Evolutionary conservation across 495 filamentous ascomycete genomes (phyloP).

Genomic region (Barbatosphaeria neglecta): DNA sequence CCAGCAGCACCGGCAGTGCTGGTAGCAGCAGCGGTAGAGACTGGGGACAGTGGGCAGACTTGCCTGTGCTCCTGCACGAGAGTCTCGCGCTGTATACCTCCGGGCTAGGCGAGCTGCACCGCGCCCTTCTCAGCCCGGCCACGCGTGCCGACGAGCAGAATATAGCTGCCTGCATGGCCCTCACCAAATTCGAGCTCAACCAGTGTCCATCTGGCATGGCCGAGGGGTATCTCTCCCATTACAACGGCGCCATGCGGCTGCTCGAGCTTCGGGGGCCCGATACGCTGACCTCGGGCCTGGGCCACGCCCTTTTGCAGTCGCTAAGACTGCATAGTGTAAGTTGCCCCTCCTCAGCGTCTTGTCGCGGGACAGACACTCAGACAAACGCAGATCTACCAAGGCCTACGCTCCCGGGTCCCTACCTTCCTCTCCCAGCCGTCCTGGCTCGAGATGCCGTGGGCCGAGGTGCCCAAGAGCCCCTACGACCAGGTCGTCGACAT

Average conservation of each 20-base stretch:
- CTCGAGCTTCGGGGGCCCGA: conserved; percentile 20
- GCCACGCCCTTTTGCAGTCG: conserved; percentile 18
- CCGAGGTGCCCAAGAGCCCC: conserved; percentile 7
- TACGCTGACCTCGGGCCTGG: conserved; percentile 16
- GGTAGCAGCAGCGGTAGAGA: too few species aligned
- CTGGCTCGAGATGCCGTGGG: conserved; percentile 22
- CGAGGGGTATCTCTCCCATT: conserved; percentile 19
- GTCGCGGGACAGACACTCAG: not conserved
- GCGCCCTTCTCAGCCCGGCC: conserved; percentile 14
- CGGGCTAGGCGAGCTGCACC: conserved; percentile 21
- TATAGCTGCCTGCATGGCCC: conserved; percentile 21
- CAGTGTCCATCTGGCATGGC: conserved; percentile 20
- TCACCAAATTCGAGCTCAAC: conserved; percentile 24
- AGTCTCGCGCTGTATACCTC: conserved; percentile 21
- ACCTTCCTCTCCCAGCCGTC: conserved; percentile 15
- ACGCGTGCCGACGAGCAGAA: conserved; percentile 21
- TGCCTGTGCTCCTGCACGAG: conserved; percentile 10
- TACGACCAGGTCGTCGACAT: conserved; percentile 17
- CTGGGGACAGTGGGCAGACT: too few species aligned
- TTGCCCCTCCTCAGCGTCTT: not conserved
- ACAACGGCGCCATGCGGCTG: conserved; percentile 18
- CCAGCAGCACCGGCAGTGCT: too few species aligned
- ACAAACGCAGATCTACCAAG: not conserved
- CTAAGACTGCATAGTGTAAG: conserved; percentile 17
- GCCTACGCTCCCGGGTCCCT: not conserved